Evolutionary conservation across 495 filamentous ascomycete species (phyloP), one percentile per base, ranked within the genome.

Genomic region (Penicillium turbatum): DNA sequence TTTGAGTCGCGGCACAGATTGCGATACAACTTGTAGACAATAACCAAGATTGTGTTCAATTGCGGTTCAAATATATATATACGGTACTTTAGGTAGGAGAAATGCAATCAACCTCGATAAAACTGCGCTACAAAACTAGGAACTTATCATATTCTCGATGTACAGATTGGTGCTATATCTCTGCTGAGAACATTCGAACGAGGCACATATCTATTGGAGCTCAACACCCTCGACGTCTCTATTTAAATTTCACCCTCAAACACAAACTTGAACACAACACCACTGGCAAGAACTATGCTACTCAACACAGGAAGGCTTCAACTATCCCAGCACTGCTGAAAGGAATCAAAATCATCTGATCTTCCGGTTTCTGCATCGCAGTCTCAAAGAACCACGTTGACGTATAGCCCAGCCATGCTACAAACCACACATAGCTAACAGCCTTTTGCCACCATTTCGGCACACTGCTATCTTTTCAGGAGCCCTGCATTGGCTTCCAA

Each of bases 361-460:
- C 5, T 21, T 46, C 29, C 6, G 49, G 49, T 10, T 30, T 13
- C 9, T 16, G 27, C 51, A 29, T 37, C 9, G 9, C 12, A 5
- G 26, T 15, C 3, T 24, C 21, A 7, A 53, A 30, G 17, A 47
- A 55, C 39, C 38, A 52, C 1, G 54, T 57, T 8, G 55, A 55
- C 2, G 35, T 30, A 8, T 58, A 16, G 21, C 21, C 51, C 24
- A 64, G 11, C 61, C 61, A 64, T n/a, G 15, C 6, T 3, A 47
- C 9, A 8, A 52, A 43, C 61, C 61, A 64, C 9, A 48, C 11
- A 48, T 47, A 48, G 3, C 61, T 57, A 24, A 64, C 15, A 31
- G 43, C 12, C 12, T 36, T 54, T 42, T 64, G 53, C 57, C 57
- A 61, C 17, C 44, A 26, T 2, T 46, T 36, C 1, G 31, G 30